Conservation (phyloP, 164 flowering plant species). For the Dillenia turbinata region DNA sequence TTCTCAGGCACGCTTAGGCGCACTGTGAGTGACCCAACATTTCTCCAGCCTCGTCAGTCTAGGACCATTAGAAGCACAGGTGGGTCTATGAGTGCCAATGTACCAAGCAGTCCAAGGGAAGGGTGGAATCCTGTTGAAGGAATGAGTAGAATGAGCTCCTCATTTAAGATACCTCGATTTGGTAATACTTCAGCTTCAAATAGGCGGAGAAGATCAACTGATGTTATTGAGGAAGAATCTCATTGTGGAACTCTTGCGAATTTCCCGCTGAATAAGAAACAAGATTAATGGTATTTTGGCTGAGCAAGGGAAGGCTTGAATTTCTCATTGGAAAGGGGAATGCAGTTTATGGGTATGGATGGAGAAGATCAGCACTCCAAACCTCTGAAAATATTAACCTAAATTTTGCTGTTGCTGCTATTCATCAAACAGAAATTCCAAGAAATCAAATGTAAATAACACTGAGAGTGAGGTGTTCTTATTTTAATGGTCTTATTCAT, state of each 20-base stretch:
- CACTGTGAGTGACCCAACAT: neutral
- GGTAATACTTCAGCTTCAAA: neutral
- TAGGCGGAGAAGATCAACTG: conserved; percentile 1
- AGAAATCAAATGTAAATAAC: no score
- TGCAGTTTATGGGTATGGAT: no score
- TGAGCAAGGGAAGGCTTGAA: neutral
- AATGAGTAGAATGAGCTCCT: conserved; percentile 22
- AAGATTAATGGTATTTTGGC: neutral
- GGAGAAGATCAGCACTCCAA: no score
- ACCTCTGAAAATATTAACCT: no score
- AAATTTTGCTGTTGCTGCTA: no score
- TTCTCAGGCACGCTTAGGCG: conserved; percentile 8
- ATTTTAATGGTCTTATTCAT: no score
- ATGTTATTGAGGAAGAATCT: neutral
- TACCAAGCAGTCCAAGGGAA: conserved; percentile 4
- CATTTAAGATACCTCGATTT: conserved; percentile 27
- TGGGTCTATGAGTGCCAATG: conserved; percentile 9
- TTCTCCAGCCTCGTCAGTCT: neutral
- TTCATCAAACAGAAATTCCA: no score
- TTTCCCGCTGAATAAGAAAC: no score
- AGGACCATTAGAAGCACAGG: neutral
- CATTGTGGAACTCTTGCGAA: no score
- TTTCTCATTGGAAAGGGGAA: neutral
- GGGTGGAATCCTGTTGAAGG: conserved; percentile 31
- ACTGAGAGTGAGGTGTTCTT: no score